phyloP scores from a whole-genome alignment of 306 rosid species.

The Cucurbita pepo region DNA sequence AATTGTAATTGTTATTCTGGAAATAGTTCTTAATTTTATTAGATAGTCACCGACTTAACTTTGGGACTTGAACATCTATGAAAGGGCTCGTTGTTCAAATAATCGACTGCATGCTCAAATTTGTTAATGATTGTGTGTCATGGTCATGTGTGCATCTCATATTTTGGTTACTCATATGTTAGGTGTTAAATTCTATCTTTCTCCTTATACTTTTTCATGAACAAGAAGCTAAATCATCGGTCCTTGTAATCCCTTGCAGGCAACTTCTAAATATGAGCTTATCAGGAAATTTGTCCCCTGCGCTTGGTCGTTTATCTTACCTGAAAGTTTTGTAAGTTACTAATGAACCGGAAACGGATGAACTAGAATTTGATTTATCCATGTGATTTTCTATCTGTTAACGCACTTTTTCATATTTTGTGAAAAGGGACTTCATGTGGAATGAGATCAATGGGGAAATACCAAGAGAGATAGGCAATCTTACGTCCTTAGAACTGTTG shows the following conservation, averaged over 20 bases:
- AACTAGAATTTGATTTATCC: background rate
- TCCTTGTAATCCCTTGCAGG: slow-evolving; percentile 35
- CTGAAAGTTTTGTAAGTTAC: slow-evolving; percentile 57
- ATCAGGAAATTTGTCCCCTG: slow-evolving; percentile 63
- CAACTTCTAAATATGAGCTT: slow-evolving; percentile 44
- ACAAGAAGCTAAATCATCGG: background rate
- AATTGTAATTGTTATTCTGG: background rate
- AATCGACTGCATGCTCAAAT: background rate
- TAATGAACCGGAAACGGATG: background rate
- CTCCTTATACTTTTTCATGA: background rate
- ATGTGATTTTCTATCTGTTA: slow-evolving; percentile 12
- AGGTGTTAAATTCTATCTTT: background rate
- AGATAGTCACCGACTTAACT: background rate
- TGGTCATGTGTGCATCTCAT: background rate
- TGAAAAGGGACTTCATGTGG: slow-evolving; percentile 86
- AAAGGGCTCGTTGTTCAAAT: background rate
- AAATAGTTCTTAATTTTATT: background rate
- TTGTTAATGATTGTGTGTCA: background rate
- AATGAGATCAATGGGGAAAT: slow-evolving; percentile 60
- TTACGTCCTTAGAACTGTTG: slow-evolving; percentile 55
- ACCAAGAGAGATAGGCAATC: slow-evolving; percentile 72
- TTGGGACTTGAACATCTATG: background rate
- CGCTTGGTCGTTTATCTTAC: slow-evolving; percentile 39
- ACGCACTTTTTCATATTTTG: slow-evolving; percentile 14
- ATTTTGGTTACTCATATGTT: background rate